Base-by-base conservation (phyloP, 2,329 filamentous ascomycete species). In the Trichoderma cornu-damae region DNA sequence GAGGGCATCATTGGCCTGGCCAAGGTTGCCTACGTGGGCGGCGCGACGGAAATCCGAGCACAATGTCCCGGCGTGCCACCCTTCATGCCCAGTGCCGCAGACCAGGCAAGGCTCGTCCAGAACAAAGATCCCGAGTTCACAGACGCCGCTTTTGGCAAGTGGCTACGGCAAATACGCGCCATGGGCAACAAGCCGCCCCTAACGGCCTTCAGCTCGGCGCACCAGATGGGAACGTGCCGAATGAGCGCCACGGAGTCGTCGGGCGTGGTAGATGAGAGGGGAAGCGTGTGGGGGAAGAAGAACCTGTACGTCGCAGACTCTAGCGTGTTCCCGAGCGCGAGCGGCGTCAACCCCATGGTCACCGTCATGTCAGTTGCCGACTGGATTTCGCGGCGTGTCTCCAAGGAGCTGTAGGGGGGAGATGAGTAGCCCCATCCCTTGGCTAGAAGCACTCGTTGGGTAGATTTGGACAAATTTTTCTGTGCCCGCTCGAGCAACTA, bases 281-380 rank as follows among this genome's bases (percentile, higher is more conserved):
- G 84, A 2, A 75, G 69, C 61, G 82, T 90, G 6, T 92, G 87
- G 86, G 87, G 81, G 1, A 78, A 76, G 0, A 73, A 84, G 64
- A 81, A 79, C 0, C 66, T 92, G 64, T 90, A 84, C 67, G 82
- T 92, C 16, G 83, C 85, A 8, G 89, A 93, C 69, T 83, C 87
- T 43, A 90, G 86, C 68, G 84, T 90, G 9, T 88, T 92, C 60
- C 89, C 87, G 1, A 86, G 81, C 57, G 87, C 88, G 9, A 89
- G 84, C 67, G 89, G 89, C 1, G 88, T 91, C 28, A 92, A 92
- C 68, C 89, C 89, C 11, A 92, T 93, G 89, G 76, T 91, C 42
- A 90, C 88, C 11, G 79, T 77, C 58, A 90, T 92, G 88, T 82
- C 83, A 1, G 79, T 88, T 64, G 77, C 83, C 48, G 83, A 88